Percentiles rank a stretch among this genome's conserved stretches.
These are phyloP conservation scores for Aspergillus arachidicola DNA, from an alignment of 2,329 filamentous ascomycete genomes.

Conservation along the genomic window DNA sequence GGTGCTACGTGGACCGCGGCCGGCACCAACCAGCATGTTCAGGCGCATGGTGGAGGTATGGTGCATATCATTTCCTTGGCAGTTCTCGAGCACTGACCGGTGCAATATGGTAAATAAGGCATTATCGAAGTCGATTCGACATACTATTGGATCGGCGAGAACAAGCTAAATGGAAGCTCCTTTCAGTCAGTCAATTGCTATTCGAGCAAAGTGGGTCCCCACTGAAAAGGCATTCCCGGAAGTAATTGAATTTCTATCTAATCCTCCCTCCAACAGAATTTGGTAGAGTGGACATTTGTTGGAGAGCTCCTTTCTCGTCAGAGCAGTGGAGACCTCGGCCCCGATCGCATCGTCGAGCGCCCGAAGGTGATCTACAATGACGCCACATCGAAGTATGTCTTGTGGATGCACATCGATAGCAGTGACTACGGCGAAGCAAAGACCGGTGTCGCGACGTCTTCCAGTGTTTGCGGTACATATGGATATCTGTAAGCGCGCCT, in stretches of 20 bases:
- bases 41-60: conserved; percentile 66
- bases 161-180: conserved; percentile 63
- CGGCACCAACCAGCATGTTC: conserved; percentile 58
- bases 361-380: conserved; percentile 72
- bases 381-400: conserved; percentile 64
- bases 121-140: conserved; percentile 60
- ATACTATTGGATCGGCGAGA: conserved; percentile 71
- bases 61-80: background rate
- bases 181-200: conserved; percentile 72
- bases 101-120: background rate
- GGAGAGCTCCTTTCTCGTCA: conserved; percentile 61
- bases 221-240: too few species aligned
- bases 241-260: too few species aligned
- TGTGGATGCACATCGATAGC: conserved; percentile 70
- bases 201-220: conserved; percentile 49
- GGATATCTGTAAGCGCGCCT: conserved; percentile 37
- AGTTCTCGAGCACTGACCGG: background rate
- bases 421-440: conserved; percentile 64
- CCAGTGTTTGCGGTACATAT: conserved; percentile 64
- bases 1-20: conserved; percentile 52
- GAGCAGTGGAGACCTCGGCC: conserved; percentile 59
- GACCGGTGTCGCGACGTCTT: conserved; percentile 64
- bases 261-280: conserved; percentile 36
- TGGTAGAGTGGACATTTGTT: conserved; percentile 66
- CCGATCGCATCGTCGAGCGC: conserved; percentile 64